A percentile compares a stretch with the other conserved stretches of the same genome.
Evolutionary conservation across 2,329 filamentous ascomycete genomes (phyloP).

Genomic region (Fusarium miscanthi): DNA sequence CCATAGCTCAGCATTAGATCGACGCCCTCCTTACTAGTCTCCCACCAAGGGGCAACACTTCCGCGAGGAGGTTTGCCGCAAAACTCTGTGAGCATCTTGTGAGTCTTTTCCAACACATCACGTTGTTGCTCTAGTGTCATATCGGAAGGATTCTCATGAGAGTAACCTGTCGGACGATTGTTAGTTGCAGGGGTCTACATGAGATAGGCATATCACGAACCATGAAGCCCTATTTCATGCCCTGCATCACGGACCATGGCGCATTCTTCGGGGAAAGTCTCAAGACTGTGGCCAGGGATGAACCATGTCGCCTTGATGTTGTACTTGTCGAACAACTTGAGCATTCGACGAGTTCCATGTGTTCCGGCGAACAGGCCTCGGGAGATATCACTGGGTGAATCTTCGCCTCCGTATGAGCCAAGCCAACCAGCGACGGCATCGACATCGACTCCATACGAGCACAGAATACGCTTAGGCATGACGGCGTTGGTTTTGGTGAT

Average conservation of each 20-base stretch:
- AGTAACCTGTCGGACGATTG: slow-evolving; percentile 60
- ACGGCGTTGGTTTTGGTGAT: too few relatives aligned
- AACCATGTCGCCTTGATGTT: slow-evolving; percentile 73
- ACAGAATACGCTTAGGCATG: slow-evolving; percentile 11
- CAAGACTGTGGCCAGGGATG: slow-evolving; percentile 60
- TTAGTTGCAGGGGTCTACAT: rapidly evolving
- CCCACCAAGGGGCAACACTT: slow-evolving; percentile 80
- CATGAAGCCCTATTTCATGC: slow-evolving; percentile 69
- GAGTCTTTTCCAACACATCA: slow-evolving; percentile 80
- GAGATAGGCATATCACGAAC: neutral
- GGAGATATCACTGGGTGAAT: slow-evolving; percentile 64
- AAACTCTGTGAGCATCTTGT: slow-evolving; percentile 76
- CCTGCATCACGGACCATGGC: slow-evolving; percentile 58
- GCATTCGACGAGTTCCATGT: slow-evolving; percentile 70
- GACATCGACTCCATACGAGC: slow-evolving; percentile 74
- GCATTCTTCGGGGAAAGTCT: slow-evolving; percentile 61
- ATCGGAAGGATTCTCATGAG: slow-evolving; percentile 76
- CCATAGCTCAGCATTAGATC: slow-evolving; percentile 74
- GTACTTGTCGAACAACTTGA: slow-evolving; percentile 79
- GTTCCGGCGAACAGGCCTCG: slow-evolving; percentile 73
- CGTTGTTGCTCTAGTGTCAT: slow-evolving; percentile 81
- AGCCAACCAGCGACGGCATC: slow-evolving; percentile 83
- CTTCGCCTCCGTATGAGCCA: slow-evolving; percentile 78
- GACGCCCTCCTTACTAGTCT: slow-evolving; percentile 74
- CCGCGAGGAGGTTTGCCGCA: slow-evolving; percentile 76